A percentile compares a stretch with the other conserved stretches of the same genome.
Conservation (phyloP, 176 grass and related monocot species). For the Pontederia crassipes region DNA sequence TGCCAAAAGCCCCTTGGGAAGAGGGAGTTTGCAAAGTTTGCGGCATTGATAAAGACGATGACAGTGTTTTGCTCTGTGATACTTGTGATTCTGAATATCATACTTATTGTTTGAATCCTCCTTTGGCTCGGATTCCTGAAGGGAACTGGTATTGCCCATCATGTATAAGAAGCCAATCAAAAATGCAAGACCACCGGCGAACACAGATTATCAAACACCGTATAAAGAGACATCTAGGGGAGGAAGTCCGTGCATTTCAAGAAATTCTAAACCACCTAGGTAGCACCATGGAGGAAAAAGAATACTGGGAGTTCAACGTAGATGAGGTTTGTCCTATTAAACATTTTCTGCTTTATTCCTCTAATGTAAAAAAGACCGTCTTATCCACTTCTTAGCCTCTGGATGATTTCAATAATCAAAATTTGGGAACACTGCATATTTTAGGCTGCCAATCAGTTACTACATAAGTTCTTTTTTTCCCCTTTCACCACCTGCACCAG, state of each 20-base stretch:
- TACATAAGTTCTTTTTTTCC: too few relatives aligned
- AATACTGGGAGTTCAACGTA: conserved; percentile 80
- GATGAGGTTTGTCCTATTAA: conserved; percentile 48
- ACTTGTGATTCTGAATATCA: conserved; percentile 94
- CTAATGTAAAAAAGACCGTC: too few relatives aligned
- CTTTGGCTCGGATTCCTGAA: conserved; percentile 73
- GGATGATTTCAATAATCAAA: too few relatives aligned
- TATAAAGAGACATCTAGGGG: conserved; percentile 30
- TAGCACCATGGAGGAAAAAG: conserved; percentile 66
- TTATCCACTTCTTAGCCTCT: too few relatives aligned
- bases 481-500: too few relatives aligned
- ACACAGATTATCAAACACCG: conserved; percentile 29
- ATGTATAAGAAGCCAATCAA: conserved; percentile 44
- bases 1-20: conserved; percentile 96
- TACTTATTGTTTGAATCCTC: conserved; percentile 88
- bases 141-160: conserved; percentile 98
- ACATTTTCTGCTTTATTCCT: not conserved
- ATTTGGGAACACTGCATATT: too few relatives aligned
- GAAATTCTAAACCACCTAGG: conserved; percentile 47
- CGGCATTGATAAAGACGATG: conserved; percentile 84
- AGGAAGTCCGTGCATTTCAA: conserved; percentile 47
- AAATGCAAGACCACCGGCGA: conserved; percentile 24
- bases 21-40: conserved; percentile 97
- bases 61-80: conserved; percentile 88
- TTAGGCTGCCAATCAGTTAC: too few relatives aligned